Evolutionary conservation across 2,329 filamentous ascomycete genomes (phyloP), one percentile per base, ranked within the genome.

Genomic region (Ceratocystis colombiana): DNA sequence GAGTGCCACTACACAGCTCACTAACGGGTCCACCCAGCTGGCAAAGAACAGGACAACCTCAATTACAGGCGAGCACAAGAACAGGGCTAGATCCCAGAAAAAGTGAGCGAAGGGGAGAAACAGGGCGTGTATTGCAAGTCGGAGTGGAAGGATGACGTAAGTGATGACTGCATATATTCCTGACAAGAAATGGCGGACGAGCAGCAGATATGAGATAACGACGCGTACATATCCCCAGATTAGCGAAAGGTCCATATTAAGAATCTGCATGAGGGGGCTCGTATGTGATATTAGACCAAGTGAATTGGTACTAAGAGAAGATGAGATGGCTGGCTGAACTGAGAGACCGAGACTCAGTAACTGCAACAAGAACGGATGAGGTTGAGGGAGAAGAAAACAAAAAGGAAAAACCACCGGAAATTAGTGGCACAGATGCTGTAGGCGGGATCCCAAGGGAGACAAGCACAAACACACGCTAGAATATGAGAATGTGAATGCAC

Each of bases 51-150:
- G 22, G 3, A 22, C 41, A 1, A 62, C 28, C 25, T 68, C 66
- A 10, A 45, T 66, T 7, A 59, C 48, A 30, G 66, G 66, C n/a
- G 66, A 68, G 7, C 45, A 41, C 12, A 64, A 20, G n/a, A 67
- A 45, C 12, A 50, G 6, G n/a, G 28, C 22, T 1, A 57, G 33
- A 28, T 25, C 4, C 45, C 57, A 62, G 28, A 25, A 37, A n/a
- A 61, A 30, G 8, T 10, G n/a, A 30, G 61, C 10, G 12, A 53
- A n/a, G 8, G 61, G 33, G n/a, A 45, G 61, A 20, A 45, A 20
- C 3, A 62, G 33, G 37, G 57, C 20, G 50, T 22, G 37, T 15
- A 7, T 33, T 22, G 37, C 22, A 45, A 62, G 30, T 2, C 41
- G 61, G 37, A 59, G 28, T 15, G 53, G 28, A 37, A 59, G 25